Conservation (phyloP, 345 rosid species). For the Corchorus olitorius region DNA sequence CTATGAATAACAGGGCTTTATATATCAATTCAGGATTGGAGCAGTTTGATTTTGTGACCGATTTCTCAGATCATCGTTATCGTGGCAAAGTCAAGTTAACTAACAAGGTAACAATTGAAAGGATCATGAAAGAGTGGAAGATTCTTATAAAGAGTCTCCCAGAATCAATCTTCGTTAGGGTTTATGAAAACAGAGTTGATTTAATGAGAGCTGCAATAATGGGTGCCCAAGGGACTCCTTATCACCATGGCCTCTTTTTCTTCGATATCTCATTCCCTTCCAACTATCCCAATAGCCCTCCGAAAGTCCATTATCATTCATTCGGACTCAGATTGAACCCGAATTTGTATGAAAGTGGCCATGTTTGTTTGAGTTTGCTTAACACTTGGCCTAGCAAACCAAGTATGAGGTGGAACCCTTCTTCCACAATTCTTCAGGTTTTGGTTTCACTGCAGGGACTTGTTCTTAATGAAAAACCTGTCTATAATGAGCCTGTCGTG, state of each 20-base stretch:
- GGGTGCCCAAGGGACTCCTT: conserved; percentile 18
- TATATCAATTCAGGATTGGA: background rate
- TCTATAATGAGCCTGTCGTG: conserved; percentile 11
- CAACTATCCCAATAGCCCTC: conserved; percentile 21
- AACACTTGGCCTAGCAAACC: conserved; percentile 8
- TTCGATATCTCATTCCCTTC: conserved; percentile 22
- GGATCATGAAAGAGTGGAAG: conserved; percentile 26
- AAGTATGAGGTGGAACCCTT: conserved; percentile 13
- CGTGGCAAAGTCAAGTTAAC: background rate
- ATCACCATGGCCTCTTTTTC: conserved; percentile 13
- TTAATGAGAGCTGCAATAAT: background rate
- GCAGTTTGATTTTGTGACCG: conserved; percentile 11
- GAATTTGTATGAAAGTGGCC: conserved; percentile 20
- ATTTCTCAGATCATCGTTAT: conserved; percentile 14
- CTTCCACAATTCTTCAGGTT: conserved; percentile 25
- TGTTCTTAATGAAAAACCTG: conserved; percentile 16
- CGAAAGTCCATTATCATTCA: background rate
- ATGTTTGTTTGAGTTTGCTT: background rate
- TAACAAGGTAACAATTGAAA: background rate
- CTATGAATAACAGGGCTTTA: too few species aligned
- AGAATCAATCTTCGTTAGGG: conserved; percentile 23
- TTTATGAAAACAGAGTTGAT: conserved; percentile 23
- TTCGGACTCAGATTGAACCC: conserved; percentile 25
- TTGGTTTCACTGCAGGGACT: conserved; percentile 25
- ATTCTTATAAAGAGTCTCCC: conserved; percentile 24